Conservation (phyloP, 345 rosid species). For the Hevea brasiliensis region DNA sequence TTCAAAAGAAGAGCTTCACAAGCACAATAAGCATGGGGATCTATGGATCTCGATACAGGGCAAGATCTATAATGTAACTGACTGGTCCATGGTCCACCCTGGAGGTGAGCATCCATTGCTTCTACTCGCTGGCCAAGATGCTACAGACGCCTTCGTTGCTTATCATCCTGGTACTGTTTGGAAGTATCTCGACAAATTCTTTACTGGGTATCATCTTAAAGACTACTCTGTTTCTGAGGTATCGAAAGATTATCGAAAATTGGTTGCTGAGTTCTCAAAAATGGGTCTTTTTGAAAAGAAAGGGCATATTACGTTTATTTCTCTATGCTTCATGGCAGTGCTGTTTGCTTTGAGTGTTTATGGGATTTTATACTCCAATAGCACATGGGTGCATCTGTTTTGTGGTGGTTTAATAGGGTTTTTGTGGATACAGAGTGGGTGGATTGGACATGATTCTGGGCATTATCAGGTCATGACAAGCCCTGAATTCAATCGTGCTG, state of each 20-base stretch:
- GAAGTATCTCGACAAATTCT: slow-evolving; percentile 49
- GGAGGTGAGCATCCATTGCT: slow-evolving; percentile 45
- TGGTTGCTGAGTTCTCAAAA: slow-evolving; percentile 43
- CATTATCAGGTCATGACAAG: slow-evolving; percentile 50
- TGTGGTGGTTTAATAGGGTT: slow-evolving; percentile 46
- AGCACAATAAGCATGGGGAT: slow-evolving; percentile 44
- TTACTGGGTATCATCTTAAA: slow-evolving; percentile 47
- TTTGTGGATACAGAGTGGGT: slow-evolving; percentile 66
- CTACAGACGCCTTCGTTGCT: slow-evolving; percentile 57
- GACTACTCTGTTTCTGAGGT: slow-evolving; percentile 45
- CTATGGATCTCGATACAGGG: slow-evolving; percentile 60
- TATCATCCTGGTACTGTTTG: slow-evolving; percentile 49
- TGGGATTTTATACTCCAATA: slow-evolving; percentile 37
- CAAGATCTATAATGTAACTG: slow-evolving; percentile 50
- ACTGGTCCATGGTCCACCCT: slow-evolving; percentile 48
- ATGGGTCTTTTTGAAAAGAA: slow-evolving; percentile 53
- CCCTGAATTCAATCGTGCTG: slow-evolving; percentile 36
- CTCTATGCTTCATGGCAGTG: slow-evolving; percentile 27
- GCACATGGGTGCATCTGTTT: slow-evolving; percentile 36
- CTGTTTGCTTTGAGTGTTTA: slow-evolving; percentile 35
- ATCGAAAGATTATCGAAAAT: slow-evolving; percentile 47
- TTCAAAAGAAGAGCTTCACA: slow-evolving; percentile 36
- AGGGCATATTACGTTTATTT: slow-evolving; percentile 26
- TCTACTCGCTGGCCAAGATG: slow-evolving; percentile 54
- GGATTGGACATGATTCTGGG: slow-evolving; percentile 80